phyloP scores from a whole-genome alignment of 2,329 filamentous ascomycete species.

The Colletotrichum sp. region DNA sequence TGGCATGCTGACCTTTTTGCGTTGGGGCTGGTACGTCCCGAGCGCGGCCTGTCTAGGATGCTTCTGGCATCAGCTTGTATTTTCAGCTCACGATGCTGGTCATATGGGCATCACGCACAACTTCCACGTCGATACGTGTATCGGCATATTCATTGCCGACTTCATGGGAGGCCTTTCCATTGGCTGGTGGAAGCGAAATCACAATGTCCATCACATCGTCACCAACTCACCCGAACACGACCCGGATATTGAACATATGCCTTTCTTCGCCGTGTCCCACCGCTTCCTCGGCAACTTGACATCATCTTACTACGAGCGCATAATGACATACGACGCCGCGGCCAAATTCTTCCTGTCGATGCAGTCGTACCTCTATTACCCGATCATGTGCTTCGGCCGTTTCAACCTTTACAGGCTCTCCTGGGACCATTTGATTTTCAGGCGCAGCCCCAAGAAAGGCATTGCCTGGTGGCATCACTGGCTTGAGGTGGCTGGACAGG shows the following conservation, averaged over 20 bases:
- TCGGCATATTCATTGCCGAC: constrained; percentile 90
- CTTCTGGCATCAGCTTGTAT: constrained; percentile 95
- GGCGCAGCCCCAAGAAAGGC: constrained; percentile 75
- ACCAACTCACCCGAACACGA: constrained; percentile 96
- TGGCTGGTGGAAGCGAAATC: constrained; percentile 96
- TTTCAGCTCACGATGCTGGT: constrained; percentile 91
- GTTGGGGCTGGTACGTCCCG: constrained; percentile 67
- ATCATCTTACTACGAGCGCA: constrained; percentile 82
- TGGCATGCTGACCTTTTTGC: constrained; percentile 66
- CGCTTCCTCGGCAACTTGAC: constrained; percentile 75
- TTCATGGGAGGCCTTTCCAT: constrained; percentile 88
- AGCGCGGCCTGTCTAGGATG: constrained; percentile 79
- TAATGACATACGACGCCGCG: constrained; percentile 79
- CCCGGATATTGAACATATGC: constrained; percentile 91
- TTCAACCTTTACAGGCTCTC: constrained; percentile 88
- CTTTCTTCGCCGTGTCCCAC: constrained; percentile 87
- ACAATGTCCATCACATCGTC: constrained; percentile 96
- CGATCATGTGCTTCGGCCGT: constrained; percentile 78
- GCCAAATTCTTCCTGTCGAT: constrained; percentile 74
- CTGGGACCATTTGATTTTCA: constrained; percentile 76
- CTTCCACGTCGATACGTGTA: constrained; percentile 81
- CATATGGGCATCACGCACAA: constrained; percentile 98
- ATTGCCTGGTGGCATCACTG: constrained; percentile 84
- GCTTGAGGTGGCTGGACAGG: constrained; percentile 77
- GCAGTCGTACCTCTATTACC: constrained; percentile 85